phyloP scores from a whole-genome alignment of 1,284 basidiomycete species.

The Sporisorium scitamineum region DNA sequence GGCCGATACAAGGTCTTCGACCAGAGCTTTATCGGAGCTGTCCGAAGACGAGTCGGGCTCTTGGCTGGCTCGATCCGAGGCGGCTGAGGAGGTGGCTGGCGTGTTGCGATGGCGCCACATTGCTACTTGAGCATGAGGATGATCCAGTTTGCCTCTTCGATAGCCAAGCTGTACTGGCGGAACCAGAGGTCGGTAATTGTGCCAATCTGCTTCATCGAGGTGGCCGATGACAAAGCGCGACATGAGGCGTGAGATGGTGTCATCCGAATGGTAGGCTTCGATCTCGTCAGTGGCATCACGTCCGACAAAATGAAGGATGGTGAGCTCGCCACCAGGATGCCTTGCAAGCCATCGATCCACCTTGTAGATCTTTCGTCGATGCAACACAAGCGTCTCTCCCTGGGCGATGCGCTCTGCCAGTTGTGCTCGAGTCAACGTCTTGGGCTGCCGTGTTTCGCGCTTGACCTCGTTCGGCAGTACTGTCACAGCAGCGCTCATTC shows the following conservation, averaged over 20 bases:
- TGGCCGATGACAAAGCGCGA: slow-evolving; percentile 80
- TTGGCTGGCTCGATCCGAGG: slow-evolving; percentile 16
- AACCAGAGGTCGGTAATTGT: slow-evolving; percentile 80
- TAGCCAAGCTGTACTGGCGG: slow-evolving; percentile 89
- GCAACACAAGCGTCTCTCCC: slow-evolving; percentile 80
- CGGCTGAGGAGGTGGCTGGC: slow-evolving; percentile 9
- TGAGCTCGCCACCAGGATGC: slow-evolving; percentile 90
- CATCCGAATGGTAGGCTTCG: slow-evolving; percentile 85
- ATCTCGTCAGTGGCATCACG: slow-evolving; percentile 95
- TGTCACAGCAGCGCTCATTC: slow-evolving; percentile 7
- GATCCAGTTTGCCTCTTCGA: slow-evolving; percentile 61
- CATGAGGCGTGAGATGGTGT: slow-evolving; percentile 76
- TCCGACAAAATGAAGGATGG: slow-evolving; percentile 94
- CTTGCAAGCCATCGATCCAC: slow-evolving; percentile 83
- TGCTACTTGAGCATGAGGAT: slow-evolving; percentile 63
- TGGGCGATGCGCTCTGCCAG: slow-evolving; percentile 62
- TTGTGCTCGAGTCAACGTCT: slow-evolving; percentile 56
- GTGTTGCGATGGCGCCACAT: slow-evolving; percentile 54
- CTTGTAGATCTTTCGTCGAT: slow-evolving; percentile 80
- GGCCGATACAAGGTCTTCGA: slow-evolving; percentile 15
- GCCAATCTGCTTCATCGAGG: slow-evolving; percentile 74
- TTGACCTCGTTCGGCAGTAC: slow-evolving; percentile 1
- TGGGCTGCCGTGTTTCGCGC: slow-evolving; percentile 12
- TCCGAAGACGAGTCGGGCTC: slow-evolving; percentile 12
- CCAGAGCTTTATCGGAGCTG: slow-evolving; percentile 16